phyloP scores from a whole-genome alignment of 805 yeast species.

The Helenozyma rhizophorensis region DNA sequence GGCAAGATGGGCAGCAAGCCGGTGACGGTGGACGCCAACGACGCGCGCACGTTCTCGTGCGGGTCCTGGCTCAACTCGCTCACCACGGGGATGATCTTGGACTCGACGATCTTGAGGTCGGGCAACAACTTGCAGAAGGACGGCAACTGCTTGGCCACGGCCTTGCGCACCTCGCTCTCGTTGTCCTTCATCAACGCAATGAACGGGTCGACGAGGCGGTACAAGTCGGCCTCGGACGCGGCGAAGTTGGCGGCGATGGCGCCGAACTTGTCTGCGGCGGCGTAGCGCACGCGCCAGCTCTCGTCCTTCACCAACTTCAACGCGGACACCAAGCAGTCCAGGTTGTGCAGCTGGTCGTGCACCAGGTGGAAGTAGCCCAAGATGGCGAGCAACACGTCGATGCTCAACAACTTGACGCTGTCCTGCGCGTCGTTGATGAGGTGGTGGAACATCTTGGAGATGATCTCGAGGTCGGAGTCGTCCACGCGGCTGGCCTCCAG shows the following conservation, averaged over 20 bases:
- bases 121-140: constrained; percentile 55
- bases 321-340: constrained; percentile 60
- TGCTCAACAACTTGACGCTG: constrained; percentile 84
- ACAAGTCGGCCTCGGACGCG: constrained; percentile 50
- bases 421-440: constrained; percentile 87
- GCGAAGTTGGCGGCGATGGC: constrained; percentile 63
- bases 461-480: constrained; percentile 68
- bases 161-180: constrained; percentile 94
- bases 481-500: constrained; percentile 39
- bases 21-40: constrained; percentile 84
- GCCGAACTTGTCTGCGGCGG: constrained; percentile 94
- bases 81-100: constrained; percentile 76
- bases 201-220: constrained; percentile 65
- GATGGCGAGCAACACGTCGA: constrained; percentile 83
- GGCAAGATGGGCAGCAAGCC: constrained; percentile 82
- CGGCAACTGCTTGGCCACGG: constrained; percentile 88
- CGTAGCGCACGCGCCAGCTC: constrained; percentile 97
- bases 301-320: constrained; percentile 76
- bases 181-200: constrained; percentile 78
- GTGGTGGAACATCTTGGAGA: constrained; percentile 76
- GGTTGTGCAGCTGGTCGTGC: constrained; percentile 54
- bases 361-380: constrained; percentile 61
- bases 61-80: constrained; percentile 83
- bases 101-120: constrained; percentile 47
- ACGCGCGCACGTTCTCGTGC: constrained; percentile 88